Evolutionary conservation across 352 stramenopile genomes (phyloP).

Genomic region (Globisporangium viniferum): DNA sequence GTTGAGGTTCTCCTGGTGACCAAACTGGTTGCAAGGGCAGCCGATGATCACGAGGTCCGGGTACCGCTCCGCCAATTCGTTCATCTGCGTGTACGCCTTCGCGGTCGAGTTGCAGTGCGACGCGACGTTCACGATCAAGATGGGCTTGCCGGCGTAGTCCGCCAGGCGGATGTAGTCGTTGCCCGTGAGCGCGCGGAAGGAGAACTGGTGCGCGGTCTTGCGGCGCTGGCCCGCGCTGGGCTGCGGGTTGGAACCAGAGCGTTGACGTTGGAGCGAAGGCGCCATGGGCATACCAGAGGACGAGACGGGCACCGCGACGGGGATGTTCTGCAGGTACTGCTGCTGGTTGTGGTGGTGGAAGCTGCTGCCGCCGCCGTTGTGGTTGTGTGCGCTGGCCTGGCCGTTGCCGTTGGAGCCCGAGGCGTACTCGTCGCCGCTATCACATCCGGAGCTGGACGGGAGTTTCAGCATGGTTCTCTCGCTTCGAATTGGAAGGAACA

Average conservation of each 20-base stretch:
- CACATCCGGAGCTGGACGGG: conserved; percentile 29
- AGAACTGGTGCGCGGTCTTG: conserved; percentile 75
- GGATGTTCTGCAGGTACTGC: conserved; percentile 49
- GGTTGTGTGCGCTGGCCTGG: not conserved
- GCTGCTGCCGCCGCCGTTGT: conserved; percentile 1
- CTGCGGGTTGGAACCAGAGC: conserved; percentile 15
- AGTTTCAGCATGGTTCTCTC: conserved; percentile 30
- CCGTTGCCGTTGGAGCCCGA: not conserved
- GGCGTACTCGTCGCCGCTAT: conserved; percentile 21
- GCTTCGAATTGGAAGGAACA: not conserved
- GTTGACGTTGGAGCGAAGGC: conserved; percentile 31
- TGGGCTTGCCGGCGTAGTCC: conserved; percentile 58
- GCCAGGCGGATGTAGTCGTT: conserved; percentile 61
- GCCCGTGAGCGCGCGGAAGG: conserved; percentile 62
- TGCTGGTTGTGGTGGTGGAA: conserved; percentile 29
- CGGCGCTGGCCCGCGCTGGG: conserved; percentile 18
- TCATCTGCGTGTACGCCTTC: conserved; percentile 71
- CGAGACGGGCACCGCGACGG: conserved; percentile 53
- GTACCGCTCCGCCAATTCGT: conserved; percentile 57
- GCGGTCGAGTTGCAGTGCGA: conserved; percentile 81
- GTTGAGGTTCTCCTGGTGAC: conserved; percentile 81
- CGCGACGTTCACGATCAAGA: conserved; percentile 77
- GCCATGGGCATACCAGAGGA: conserved; percentile 15
- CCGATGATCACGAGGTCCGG: conserved; percentile 69
- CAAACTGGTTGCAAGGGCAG: conserved; percentile 81